Evolutionary conservation across 257 asterid genomes (phyloP), one percentile per base, ranked within the genome.

Genomic region (Cynanchum wilfordii): DNA sequence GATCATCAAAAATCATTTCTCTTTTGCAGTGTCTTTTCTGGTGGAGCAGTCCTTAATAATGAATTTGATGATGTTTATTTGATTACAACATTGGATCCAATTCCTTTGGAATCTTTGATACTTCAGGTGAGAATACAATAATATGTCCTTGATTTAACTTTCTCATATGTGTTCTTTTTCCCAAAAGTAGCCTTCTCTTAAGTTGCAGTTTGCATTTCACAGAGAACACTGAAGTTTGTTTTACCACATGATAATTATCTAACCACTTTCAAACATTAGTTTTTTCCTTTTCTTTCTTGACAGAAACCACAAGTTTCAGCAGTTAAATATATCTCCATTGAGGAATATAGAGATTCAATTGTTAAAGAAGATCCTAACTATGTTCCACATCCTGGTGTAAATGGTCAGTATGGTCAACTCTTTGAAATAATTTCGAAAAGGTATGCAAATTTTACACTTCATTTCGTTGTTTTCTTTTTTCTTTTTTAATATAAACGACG

Each of bases 281-380:
- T 72, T 66, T 16, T 73, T 72, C 29, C 54, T 55, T 50, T 29
- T 67, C 67, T 72, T 73, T 74, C 84, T 66, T 82, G 73, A 85
- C 78, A 95, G 99, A 97, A 95, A 82, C 90, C 97, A 73, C 98
- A 95, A 82, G 99, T 95, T 78, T 91, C 98, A 78, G 96, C 96
- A 60, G 98, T 95, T 65, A 95, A 95, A 81, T 95, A 92, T 83
- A 76, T 90, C 79, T 82, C 90, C 27, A 51, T 80, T 62, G 91
- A 91, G 81, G 92, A 92, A 77, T 95, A 95, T 36, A 87, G 83
- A 85, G 79, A 88, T 73, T 83, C 88, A 81, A 93, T 95, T 73
- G 88, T 79, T 51, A 85, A 87, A 72, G 88, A 84, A 81, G 98
- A 92, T 82, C 90, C 98, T 68, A 78, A 81, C 10, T 88, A 79